phyloP scores from a whole-genome alignment of 1,284 basidiomycete genomes.

The Moesziomyces parantarcticus region DNA sequence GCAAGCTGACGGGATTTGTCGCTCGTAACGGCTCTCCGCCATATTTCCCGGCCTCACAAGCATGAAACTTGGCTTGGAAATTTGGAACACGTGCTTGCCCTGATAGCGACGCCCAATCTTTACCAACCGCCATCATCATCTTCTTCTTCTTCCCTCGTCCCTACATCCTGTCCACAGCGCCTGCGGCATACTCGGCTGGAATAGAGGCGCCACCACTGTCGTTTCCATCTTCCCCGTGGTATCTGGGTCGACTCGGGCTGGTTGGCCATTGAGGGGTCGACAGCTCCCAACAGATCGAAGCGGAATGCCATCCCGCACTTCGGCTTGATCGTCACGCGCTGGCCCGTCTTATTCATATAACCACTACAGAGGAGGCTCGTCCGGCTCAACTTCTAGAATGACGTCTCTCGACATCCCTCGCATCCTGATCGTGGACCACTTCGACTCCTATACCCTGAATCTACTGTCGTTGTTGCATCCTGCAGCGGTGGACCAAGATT shows the following conservation, averaged over 20 bases:
- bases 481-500: not conserved
- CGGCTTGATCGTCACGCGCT: not conserved
- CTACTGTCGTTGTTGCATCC: conserved; percentile 55
- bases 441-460: conserved; percentile 67
- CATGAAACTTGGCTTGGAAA: conserved; percentile 1
- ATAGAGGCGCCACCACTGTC: too few species aligned
- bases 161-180: not conserved
- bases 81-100: not conserved
- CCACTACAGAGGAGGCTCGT: not conserved
- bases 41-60: not conserved
- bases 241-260: not conserved
- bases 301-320: not conserved
- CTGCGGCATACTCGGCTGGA: too few species aligned
- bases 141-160: not conserved
- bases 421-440: conserved; percentile 64
- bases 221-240: too few species aligned
- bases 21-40: not conserved
- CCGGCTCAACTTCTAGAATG: not conserved
- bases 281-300: not conserved
- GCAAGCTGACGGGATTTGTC: not conserved
- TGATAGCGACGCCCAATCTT: not conserved
- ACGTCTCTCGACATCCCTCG: conserved; percentile 51
- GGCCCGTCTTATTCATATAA: not conserved
- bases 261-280: not conserved
- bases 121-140: not conserved